These are phyloP conservation scores for Inga laurina DNA, from an alignment of 306 rosid genomes.

Conservation along the genomic window DNA sequence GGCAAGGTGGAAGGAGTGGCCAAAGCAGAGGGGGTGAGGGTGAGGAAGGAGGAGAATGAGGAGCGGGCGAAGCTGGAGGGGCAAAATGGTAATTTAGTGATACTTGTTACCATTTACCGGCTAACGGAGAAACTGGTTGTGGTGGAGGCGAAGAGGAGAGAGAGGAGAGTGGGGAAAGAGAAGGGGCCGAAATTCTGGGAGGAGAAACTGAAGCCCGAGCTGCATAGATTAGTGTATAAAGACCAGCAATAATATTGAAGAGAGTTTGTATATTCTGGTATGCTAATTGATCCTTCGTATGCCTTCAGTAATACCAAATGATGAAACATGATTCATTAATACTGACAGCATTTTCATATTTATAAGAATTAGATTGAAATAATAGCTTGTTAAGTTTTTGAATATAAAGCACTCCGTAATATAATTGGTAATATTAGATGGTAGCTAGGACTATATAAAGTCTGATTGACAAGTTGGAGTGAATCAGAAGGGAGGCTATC, in stretches of 20 bases:
- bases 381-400: no score
- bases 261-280: no score
- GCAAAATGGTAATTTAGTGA: constrained; percentile 40
- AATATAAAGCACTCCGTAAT: no score
- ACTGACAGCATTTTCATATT: no score
- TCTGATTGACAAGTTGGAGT: no score
- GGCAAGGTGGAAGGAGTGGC: constrained; percentile 44
- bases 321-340: no score
- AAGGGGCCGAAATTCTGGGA: constrained; percentile 41
- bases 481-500: no score
- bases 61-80: constrained; percentile 51
- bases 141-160: constrained; percentile 47
- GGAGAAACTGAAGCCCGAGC: constrained; percentile 47
- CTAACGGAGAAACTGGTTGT: constrained; percentile 54
- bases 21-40: constrained; percentile 30
- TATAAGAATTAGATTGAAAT: no score
- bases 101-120: constrained; percentile 40
- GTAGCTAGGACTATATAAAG: no score
- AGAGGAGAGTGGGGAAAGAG: constrained; percentile 18
- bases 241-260: not conserved
- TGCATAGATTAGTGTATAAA: constrained; percentile 30
- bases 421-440: no score
- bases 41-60: constrained; percentile 39
- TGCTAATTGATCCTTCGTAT: no score
- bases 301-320: no score